Base-by-base conservation (phyloP, 352 stramenopile genomes). In the Bremia lactucae region DNA sequence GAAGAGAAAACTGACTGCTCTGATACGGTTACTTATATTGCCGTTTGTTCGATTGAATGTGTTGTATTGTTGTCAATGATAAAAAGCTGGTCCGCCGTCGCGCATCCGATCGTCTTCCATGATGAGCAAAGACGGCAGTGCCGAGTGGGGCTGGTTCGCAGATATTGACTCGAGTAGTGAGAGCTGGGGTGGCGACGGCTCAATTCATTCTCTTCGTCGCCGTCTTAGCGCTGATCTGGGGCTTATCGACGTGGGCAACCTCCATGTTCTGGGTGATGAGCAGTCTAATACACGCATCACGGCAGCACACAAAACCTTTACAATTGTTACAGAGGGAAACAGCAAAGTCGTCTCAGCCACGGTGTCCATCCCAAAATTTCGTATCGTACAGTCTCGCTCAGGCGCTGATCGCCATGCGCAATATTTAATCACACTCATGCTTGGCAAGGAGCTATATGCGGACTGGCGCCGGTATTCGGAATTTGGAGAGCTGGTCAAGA, bases 401-500 rank as follows among this genome's bases (percentile, higher is more conserved):
- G 80, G 80, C 23, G 65, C 73, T 13, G 80, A 92, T 42, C 77
- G 80, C 42, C 80, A 92, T 36, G 80, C 80, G 48, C 77, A 92
- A 54, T 92, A 92, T 66, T 59, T 92, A 45, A 85, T 92, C 38
- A 92, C 80, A 6, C 62, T 92, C 31, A 87, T 90, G 61, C 59
- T 92, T 7, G 80, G 80, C 41, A 89, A 89, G 44, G 80, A 92
- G 42, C 55, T 87, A 38, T 89, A 87, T 42, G 75, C 80, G 10
- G 80, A 92, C 55, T 92, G 80, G 80, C 75, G 80, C 26, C 74
- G 80, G 31, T 92, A 92, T 62, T 92, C 80, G 37, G 77, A 92
- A 47, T 92, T 92, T 42, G 73, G 75, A n/a, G 80, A 87, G 44
- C 55, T 92, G 31, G 58, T 77, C 20, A 92, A 92, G 57, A 90